Evolutionary conservation across 805 yeast species (phyloP), one percentile per base, ranked within the genome.

Genomic region (Candida loeiensis): DNA sequence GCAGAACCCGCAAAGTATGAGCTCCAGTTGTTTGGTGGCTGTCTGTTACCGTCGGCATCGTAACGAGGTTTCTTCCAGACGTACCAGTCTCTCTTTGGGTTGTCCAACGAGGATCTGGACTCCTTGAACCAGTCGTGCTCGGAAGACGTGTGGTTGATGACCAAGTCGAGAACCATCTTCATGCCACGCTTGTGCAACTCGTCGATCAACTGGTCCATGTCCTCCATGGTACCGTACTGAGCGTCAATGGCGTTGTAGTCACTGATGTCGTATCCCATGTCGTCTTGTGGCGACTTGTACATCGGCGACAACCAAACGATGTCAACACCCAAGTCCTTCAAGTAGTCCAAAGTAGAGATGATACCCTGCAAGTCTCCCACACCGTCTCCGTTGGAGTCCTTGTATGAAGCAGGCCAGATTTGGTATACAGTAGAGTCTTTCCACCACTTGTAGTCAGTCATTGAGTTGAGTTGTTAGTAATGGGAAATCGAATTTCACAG

Each of bases 201-300:
- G 12, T 58, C 56, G 45, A 77, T 69, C 55, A 78, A 64, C 20
- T 53, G 45, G 48, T 74, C 74, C 68, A 74, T 70, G 48, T 75
- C 80, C 43, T 71, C 71, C 56, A 76, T 53, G 11, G 79, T 67
- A 27, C 83, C 84, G 55, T 74, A 77, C 43, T 63, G 61, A 12
- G 74, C 71, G 55, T 77, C 69, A 28, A 78, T 69, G 17, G 57
- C 66, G 54, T 74, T 69, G 58, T 78, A 78, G 56, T 78, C 71
- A 14, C 74, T 58, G 50, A 78, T 74, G 49, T 78, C 82, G 52
- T 77, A 78, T 3, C 83, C 83, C 82, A 77, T 77, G 53, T 77
- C 83, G 37, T 70, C 74, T 53, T 74, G 77, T 4, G 82, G 82
- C 2, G 79, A 72, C 45, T 73, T 78, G 58, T 66, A 76, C 63